These are phyloP conservation scores for Calonectria pseudoreteaudii DNA, from an alignment of 2,329 filamentous ascomycete genomes.

Conservation along the genomic window DNA sequence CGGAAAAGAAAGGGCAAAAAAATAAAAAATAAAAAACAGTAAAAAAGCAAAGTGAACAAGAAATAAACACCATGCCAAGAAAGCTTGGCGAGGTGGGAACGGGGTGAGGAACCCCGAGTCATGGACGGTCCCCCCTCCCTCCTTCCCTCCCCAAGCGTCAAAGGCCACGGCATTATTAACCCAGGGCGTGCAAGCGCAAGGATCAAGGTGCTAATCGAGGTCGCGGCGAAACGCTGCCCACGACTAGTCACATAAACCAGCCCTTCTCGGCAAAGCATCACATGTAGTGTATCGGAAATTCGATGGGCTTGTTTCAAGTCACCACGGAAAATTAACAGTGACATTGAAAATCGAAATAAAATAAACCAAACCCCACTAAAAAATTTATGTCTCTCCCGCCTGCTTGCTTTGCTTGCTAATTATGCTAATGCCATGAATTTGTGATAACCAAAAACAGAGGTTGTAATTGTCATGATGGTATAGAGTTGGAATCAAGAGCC, in stretches of 20 bases:
- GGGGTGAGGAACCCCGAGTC: background rate
- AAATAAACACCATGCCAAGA: background rate
- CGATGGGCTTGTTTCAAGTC: constrained; percentile 5
- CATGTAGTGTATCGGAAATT: constrained; percentile 1
- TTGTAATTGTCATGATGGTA: constrained; percentile 5
- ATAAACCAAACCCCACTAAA: background rate
- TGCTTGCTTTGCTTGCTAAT: background rate
- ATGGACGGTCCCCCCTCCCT: background rate
- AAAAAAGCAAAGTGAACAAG: background rate
- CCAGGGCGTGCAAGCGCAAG: background rate
- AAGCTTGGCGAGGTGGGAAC: background rate
- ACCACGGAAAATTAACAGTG: background rate
- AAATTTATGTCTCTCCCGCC: background rate
- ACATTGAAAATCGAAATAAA: background rate
- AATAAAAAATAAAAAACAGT: no score
- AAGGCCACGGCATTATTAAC: background rate
- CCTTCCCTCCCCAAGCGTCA: background rate
- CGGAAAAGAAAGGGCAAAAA: no score
- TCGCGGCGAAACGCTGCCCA: background rate
- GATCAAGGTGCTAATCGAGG: background rate
- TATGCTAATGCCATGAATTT: background rate
- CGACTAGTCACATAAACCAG: background rate
- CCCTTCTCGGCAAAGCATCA: background rate
- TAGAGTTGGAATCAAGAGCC: constrained; percentile 21
- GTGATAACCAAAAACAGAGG: background rate